These are phyloP conservation scores for Erucastrum elatum DNA, from an alignment of 345 rosid genomes.

Conservation along the genomic window DNA sequence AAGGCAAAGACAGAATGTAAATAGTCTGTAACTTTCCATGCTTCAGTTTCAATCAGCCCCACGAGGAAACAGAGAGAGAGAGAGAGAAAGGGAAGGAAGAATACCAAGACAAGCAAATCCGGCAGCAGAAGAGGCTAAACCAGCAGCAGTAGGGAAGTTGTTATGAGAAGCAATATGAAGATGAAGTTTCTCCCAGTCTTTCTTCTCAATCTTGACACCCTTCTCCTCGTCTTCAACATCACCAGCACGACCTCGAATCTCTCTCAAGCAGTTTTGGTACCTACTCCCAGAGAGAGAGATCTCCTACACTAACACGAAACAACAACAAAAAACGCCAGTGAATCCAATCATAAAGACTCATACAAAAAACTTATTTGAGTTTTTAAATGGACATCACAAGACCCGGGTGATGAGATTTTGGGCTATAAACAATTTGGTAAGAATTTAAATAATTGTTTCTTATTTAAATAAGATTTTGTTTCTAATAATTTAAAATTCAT, in stretches of 20 bases:
- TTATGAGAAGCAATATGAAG: conserved; percentile 88
- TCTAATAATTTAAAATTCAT: too few species aligned
- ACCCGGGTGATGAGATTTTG: too few species aligned
- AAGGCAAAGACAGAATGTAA: not conserved
- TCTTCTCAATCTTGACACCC: conserved; percentile 70
- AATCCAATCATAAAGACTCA: too few species aligned
- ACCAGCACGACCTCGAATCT: conserved; percentile 73
- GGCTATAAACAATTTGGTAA: too few species aligned
- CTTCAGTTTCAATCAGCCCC: not conserved
- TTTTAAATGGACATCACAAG: too few species aligned
- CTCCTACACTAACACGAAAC: conserved; percentile 50
- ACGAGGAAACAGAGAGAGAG: not conserved
- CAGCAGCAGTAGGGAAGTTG: conserved; percentile 98
- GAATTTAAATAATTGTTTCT: too few species aligned
- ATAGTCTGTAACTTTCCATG: not conserved
- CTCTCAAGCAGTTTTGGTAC: conserved; percentile 84
- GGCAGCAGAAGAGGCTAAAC: conserved; percentile 98
- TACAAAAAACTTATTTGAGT: too few species aligned
- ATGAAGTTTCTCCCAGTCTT: conserved; percentile 84
- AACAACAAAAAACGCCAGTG: not conserved
- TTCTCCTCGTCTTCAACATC: conserved; percentile 81
- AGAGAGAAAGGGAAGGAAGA: not conserved
- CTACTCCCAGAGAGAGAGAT: conserved; percentile 90
- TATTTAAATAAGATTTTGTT: too few species aligned
- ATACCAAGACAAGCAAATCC: conserved; percentile 97